phyloP scores from a whole-genome alignment of 345 rosid species.

The Cochlearia excelsa region DNA sequence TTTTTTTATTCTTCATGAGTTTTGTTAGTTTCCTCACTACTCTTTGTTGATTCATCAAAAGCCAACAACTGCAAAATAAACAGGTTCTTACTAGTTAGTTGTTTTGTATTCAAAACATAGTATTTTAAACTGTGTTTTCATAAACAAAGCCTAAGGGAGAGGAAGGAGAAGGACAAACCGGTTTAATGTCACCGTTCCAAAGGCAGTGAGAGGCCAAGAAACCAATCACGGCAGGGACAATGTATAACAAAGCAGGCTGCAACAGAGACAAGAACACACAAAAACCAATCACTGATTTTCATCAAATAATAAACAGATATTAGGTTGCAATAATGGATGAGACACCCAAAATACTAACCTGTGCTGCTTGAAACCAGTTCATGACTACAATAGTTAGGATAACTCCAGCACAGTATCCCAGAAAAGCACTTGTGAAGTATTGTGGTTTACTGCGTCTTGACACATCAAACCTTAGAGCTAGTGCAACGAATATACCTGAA shows the following conservation, averaged over 20 bases:
- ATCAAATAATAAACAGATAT: neutral
- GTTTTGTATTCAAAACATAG: too few relatives aligned
- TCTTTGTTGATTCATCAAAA: slow-evolving; percentile 68
- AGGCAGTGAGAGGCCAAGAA: slow-evolving; percentile 86
- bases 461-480: slow-evolving; percentile 90
- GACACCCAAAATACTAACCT: slow-evolving; percentile 44
- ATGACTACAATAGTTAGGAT: slow-evolving; percentile 85
- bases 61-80: slow-evolving; percentile 67
- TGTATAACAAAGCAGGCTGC: slow-evolving; percentile 98
- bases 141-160: neutral
- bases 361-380: slow-evolving; percentile 99
- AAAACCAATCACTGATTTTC: slow-evolving; percentile 2
- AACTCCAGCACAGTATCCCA: slow-evolving; percentile 74
- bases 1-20: slow-evolving; percentile 48
- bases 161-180: slow-evolving; percentile 46
- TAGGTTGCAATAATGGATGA: neutral
- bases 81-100: neutral
- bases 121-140: too few relatives aligned
- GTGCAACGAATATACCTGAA: slow-evolving; percentile 93
- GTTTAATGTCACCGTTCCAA: slow-evolving; percentile 93
- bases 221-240: slow-evolving; percentile 90
- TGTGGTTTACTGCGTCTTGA: slow-evolving; percentile 83
- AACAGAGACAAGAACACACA: neutral
- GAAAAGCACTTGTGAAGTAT: slow-evolving; percentile 91
- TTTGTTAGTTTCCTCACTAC: slow-evolving; percentile 32